Base-by-base conservation (phyloP, 192 early-diverging fungal species). In the Phycomyces nitens region DNA sequence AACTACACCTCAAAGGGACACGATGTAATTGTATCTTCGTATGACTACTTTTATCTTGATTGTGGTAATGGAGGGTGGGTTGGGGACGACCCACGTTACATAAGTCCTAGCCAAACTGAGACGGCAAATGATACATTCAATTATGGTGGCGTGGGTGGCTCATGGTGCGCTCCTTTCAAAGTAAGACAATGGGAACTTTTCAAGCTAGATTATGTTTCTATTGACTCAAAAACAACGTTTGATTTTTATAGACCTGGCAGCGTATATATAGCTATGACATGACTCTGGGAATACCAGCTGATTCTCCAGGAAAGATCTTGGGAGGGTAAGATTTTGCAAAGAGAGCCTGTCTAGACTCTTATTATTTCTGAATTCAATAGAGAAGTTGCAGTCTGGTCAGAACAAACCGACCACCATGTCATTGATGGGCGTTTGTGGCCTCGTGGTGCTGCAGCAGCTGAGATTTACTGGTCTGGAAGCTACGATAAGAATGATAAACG, bases 141-240 rank as follows among this genome's bases (percentile, higher is more conserved):
- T 52, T 80, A 73, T 53, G 57, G 58, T 26, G 79, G 79, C 2
- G 10, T 23, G 22, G 75, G 72, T 61, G 72, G 69, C 57, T 90
- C 86, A 56, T 90, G 89, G 87, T 90, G 89, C 74, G 83, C 77
- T 38, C 87, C 89, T 39, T 88, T 76, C 81, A 87, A 86, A 49
- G 60, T 62, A 53, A 53, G 18, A 47, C 21, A 8, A 58, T 42
- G 5, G 15, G 10, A 5, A 2, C 14, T 10, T 42, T 7, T 18
- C 34, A 39, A 39, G 12, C 34, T 24, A 49, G 23, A 11, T 0
- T 56, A 38, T 20, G 23, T 20, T n/a, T 47, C 10, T 47, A 11
- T 47, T 6, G 3, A 11, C 18, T n/a, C 12, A 47, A 2, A 20
- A 47, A 15, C 3, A 7, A 47, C 12, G 12, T 53, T 53, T 62